phyloP scores from a whole-genome alignment of 1,284 basidiomycete genomes.

The Dichomitus squalens region DNA sequence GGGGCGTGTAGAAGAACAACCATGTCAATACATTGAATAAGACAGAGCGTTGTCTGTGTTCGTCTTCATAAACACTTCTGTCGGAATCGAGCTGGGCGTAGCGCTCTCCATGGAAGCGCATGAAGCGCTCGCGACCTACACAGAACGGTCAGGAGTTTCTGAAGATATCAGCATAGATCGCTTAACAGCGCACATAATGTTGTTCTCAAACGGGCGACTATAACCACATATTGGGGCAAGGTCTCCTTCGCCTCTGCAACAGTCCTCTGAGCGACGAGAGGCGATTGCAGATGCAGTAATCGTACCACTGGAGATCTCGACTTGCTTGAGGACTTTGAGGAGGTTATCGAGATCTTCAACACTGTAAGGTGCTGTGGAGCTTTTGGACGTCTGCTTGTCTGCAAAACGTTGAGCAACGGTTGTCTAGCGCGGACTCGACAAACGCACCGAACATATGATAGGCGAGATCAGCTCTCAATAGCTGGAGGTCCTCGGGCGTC shows the following conservation, averaged over 20 bases:
- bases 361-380: slow-evolving; percentile 14
- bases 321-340: slow-evolving; percentile 4
- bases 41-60: slow-evolving; percentile 6
- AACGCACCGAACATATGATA: slow-evolving; percentile 15
- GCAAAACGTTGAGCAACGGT: background rate
- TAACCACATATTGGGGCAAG: background rate
- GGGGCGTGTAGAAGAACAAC: slow-evolving; percentile 28
- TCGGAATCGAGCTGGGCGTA: slow-evolving; percentile 27
- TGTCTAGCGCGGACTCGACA: background rate
- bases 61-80: slow-evolving; percentile 14
- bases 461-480: slow-evolving; percentile 2
- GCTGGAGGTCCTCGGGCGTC: background rate
- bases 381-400: slow-evolving; percentile 26
- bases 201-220: background rate
- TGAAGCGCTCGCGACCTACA: slow-evolving; percentile 20
- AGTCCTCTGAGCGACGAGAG: background rate
- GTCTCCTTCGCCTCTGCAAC: background rate
- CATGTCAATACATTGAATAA: slow-evolving; percentile 24
- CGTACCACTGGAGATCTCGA: background rate
- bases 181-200: background rate
- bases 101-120: slow-evolving; percentile 25
- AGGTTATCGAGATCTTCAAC: slow-evolving; percentile 11
- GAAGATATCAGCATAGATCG: too few species aligned
- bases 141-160: too few species aligned
- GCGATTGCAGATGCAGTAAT: too few species aligned